Percentiles rank a stretch among this genome's conserved stretches.
phyloP scores from a whole-genome alignment of 495 filamentous ascomycete species.

The Talaromyces liani region DNA sequence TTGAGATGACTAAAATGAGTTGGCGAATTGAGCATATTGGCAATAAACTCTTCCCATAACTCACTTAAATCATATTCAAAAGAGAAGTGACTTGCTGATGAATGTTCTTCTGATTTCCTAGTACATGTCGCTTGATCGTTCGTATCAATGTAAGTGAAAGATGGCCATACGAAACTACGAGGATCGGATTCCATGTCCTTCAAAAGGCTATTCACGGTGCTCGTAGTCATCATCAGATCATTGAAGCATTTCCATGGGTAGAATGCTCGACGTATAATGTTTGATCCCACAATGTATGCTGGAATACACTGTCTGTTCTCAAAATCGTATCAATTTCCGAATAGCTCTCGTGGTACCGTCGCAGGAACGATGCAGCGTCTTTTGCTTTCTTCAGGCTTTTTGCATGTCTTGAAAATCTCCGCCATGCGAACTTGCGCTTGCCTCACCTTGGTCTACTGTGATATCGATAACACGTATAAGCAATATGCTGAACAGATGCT shows the following conservation, averaged over 20 bases:
- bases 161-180: background rate
- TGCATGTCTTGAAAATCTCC: background rate
- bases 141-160: background rate
- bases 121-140: background rate
- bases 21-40: background rate
- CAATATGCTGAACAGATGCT: background rate
- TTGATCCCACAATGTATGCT: too few relatives aligned
- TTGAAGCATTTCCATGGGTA: background rate
- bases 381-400: conserved; percentile 7
- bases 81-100: background rate
- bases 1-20: background rate
- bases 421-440: background rate
- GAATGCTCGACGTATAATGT: too few relatives aligned
- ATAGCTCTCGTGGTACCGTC: background rate
- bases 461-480: background rate
- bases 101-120: background rate
- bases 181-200: background rate
- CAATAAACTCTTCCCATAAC: background rate
- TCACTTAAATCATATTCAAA: background rate
- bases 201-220: background rate
- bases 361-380: background rate
- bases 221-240: background rate
- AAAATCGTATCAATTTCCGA: too few relatives aligned
- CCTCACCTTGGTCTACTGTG: background rate
- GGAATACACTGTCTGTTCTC: too few relatives aligned